Base-by-base conservation (phyloP, 1,139 yeast genomes). In the Suhomyces panamericanus region DNA sequence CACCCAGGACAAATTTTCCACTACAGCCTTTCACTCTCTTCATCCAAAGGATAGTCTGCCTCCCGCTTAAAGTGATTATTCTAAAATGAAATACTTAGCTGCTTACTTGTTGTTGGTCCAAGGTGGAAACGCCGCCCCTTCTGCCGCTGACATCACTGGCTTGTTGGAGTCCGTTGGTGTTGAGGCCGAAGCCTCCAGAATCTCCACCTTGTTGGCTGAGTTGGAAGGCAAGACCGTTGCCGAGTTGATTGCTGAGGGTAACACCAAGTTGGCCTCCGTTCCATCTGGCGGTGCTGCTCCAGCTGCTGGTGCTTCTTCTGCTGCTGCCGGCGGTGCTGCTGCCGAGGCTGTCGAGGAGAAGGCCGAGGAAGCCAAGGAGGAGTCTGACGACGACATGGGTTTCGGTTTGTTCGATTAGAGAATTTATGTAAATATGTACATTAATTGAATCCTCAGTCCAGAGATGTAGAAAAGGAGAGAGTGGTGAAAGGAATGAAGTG, bases 251-350 rank as follows among this genome's bases (percentile, higher is more conserved):
- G 93, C 97, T 67, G 95, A 84, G 77, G 99, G 99, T 81, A 78
- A 87, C 74, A 77, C 83, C 75, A 93, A 93, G 83, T 87, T 93
- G 70, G 91, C 98, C 62, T 81, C 97, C 58, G 96, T 91, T 60
- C 98, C 99, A 77, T 69, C 96, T 70, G 99, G 96, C 75, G 97
- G 93, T 78, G 91, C 96, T 68, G 91, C 91, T 69, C 81, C 88
- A 62, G 79, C 87, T 66, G 78, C 80, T 63, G 79, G 78, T 67
- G 83, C 77, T 64, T 82, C 80, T 52, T 50, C 62, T 67, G 84
- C 85, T 64, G 82, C 85, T 62, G 80, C 82, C 59, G 80, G 77
- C 63, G 83, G 72, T 63, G 88, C 75, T 63, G 85, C 78, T 55
- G 89, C 78, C 56, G 85, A 69, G 53, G 87, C 73, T 50, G 96